phyloP scores from a whole-genome alignment of 495 filamentous ascomycete genomes.

The Hypoxylon rickii region DNA sequence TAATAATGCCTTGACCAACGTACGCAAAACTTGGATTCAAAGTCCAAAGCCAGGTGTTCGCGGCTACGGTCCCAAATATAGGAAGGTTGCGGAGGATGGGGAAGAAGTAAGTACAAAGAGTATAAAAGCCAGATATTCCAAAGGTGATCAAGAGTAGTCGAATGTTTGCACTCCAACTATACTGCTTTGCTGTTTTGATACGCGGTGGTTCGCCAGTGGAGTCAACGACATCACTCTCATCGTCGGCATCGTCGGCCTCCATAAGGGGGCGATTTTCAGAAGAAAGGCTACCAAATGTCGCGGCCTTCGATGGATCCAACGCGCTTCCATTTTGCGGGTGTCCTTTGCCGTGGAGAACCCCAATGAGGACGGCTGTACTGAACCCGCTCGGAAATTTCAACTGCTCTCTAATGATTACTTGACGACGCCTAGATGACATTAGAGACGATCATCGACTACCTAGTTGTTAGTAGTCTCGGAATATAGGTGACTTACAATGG shows the following conservation, averaged over 20 bases:
- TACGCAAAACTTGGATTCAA: slow-evolving; percentile 96
- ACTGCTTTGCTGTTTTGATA: slow-evolving; percentile 25
- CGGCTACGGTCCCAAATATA: slow-evolving; percentile 76
- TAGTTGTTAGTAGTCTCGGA: no score
- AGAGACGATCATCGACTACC: slow-evolving; percentile 34
- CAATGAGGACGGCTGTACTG: slow-evolving; percentile 91
- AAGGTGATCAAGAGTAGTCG: slow-evolving; percentile 57
- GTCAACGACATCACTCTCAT: slow-evolving; percentile 14
- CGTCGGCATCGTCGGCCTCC: slow-evolving; percentile 11
- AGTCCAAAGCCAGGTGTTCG: slow-evolving; percentile 88
- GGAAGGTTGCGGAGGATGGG: slow-evolving; percentile 84
- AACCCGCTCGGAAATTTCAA: slow-evolving; percentile 94
- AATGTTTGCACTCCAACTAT: slow-evolving; percentile 59
- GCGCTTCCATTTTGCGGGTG: slow-evolving; percentile 24
- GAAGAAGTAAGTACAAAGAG: slow-evolving; percentile 89
- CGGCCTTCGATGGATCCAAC: slow-evolving; percentile 36
- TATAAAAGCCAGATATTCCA: slow-evolving; percentile 62
- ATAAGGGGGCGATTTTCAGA: slow-evolving; percentile 34
- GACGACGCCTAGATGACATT: slow-evolving; percentile 55
- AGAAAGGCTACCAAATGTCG: slow-evolving; percentile 38
- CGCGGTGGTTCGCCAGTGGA: slow-evolving; percentile 5
- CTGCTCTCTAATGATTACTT: slow-evolving; percentile 91
- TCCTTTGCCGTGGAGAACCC: slow-evolving; percentile 74
- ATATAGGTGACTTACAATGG: slow-evolving; percentile 54
- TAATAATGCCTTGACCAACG: slow-evolving; percentile 83